Percentiles rank a stretch among this genome's conserved stretches.
Evolutionary conservation across 2,329 filamentous ascomycete genomes (phyloP).

Genomic region (Pseudogymnoascus sp.): DNA sequence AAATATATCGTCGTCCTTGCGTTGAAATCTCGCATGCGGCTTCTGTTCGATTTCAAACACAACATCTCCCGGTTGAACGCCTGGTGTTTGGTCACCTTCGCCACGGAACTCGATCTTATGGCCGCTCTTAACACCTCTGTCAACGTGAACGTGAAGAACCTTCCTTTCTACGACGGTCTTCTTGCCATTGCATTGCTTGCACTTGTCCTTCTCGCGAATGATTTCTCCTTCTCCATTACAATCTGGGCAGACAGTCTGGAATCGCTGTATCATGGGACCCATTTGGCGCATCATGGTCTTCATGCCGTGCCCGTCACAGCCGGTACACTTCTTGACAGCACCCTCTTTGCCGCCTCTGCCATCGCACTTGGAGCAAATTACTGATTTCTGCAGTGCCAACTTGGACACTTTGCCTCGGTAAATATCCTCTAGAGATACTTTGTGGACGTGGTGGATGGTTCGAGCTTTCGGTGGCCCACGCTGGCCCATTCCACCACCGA

Average conservation of each 20-base stretch:
- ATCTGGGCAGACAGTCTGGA: constrained; percentile 98
- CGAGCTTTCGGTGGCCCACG: constrained; percentile 80
- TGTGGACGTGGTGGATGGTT: constrained; percentile 97
- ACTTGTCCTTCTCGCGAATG: constrained; percentile 93
- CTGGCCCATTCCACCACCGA: constrained; percentile 66
- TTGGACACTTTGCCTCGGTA: constrained; percentile 98
- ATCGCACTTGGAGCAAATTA: constrained; percentile 92
- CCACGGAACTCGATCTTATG: constrained; percentile 96
- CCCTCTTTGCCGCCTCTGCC: constrained; percentile 95
- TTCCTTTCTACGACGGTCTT: constrained; percentile 97
- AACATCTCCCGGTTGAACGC: constrained; percentile 88
- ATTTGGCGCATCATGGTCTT: constrained; percentile 99
- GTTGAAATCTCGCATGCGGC: constrained; percentile 90
- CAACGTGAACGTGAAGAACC: constrained; percentile 95
- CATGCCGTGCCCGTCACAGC: constrained; percentile 92
- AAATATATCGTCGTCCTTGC: constrained; percentile 91
- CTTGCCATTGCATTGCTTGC: constrained; percentile 94
- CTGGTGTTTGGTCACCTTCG: constrained; percentile 92
- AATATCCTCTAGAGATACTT: constrained; percentile 94
- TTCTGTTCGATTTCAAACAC: constrained; percentile 99
- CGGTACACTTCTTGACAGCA: constrained; percentile 84
- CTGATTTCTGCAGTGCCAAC: constrained; percentile 90
- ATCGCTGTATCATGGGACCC: constrained; percentile 99
- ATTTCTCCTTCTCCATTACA: constrained; percentile 96
- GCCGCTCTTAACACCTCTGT: constrained; percentile 84